A percentile compares a stretch with the other conserved stretches of the same genome.
phyloP scores from a whole-genome alignment of 2,329 filamentous ascomycete species.

The Colletotrichum musicola region DNA sequence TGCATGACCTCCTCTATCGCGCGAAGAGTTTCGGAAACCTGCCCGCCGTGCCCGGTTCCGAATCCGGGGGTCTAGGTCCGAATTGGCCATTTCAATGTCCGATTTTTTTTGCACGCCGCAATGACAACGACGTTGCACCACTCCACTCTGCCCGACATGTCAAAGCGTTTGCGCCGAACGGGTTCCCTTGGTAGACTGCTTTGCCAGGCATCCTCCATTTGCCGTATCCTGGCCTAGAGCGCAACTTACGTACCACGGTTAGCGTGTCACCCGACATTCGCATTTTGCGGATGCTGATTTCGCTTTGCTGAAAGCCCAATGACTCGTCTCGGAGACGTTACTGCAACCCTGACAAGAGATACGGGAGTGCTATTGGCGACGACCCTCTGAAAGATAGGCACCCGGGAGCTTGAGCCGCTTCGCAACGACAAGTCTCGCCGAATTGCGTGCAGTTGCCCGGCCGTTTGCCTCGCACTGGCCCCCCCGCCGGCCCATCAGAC shows the following conservation, averaged over 20 bases:
- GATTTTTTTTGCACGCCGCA: slow-evolving; percentile 19
- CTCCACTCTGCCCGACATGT: slow-evolving; percentile 26
- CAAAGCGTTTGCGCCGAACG: slow-evolving; percentile 32
- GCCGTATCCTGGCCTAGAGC: slow-evolving; percentile 9
- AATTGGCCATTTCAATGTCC: slow-evolving; percentile 12
- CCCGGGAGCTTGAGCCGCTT: background rate
- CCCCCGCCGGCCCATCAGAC: slow-evolving; percentile 23
- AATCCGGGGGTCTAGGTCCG: background rate
- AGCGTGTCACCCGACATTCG: slow-evolving; percentile 11
- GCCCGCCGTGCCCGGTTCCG: background rate
- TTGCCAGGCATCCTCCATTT: slow-evolving; percentile 32
- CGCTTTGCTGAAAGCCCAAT: background rate
- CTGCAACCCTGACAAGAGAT: background rate
- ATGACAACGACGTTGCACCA: slow-evolving; percentile 29
- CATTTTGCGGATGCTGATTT: background rate
- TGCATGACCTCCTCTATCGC: slow-evolving; percentile 1
- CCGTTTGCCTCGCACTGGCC: slow-evolving; percentile 23
- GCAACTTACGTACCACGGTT: slow-evolving; percentile 15
- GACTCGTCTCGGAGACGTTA: slow-evolving; percentile 10
- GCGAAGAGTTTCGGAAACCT: too few relatives aligned
- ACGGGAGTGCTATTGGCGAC: background rate
- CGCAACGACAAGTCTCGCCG: background rate
- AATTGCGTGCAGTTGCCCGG: background rate
- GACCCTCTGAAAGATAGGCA: background rate
- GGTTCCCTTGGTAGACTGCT: slow-evolving; percentile 20